Evolutionary conservation across 768 basidiomycete genomes (phyloP).

Genomic region (Kwoniella sp.): DNA sequence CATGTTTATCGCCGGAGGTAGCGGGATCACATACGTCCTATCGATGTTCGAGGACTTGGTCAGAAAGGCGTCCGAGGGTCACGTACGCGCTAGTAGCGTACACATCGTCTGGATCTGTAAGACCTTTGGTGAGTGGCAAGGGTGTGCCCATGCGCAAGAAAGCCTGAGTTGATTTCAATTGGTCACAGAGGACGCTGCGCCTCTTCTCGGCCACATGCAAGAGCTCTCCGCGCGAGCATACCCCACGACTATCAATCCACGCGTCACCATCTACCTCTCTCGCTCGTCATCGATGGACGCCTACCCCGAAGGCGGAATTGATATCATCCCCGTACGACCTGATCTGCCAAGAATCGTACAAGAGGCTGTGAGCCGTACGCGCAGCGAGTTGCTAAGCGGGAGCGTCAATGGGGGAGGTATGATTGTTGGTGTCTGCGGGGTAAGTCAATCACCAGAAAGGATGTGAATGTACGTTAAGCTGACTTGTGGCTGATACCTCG

Average conservation of each 20-base stretch:
- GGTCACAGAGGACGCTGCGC: background rate
- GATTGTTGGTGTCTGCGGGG: conserved; percentile 16
- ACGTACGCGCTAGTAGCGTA: conserved; percentile 64
- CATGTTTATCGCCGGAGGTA: conserved; percentile 73
- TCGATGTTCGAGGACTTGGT: conserved; percentile 69
- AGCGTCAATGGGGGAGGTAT: conserved; percentile 3
- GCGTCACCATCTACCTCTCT: conserved; percentile 10
- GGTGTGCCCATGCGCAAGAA: too few species aligned
- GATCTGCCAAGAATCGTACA: conserved; percentile 5
- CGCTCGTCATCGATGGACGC: background rate
- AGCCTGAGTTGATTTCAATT: too few species aligned
- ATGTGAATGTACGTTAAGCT: background rate
- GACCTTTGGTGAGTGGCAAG: conserved; percentile 60
- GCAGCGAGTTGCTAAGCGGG: conserved; percentile 8
- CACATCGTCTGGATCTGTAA: conserved; percentile 71
- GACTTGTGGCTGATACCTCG: background rate
- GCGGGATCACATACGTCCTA: conserved; percentile 73
- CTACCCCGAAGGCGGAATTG: background rate
- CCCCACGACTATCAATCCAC: background rate
- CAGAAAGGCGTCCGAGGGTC: conserved; percentile 54
- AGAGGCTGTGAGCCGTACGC: background rate
- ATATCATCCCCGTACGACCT: conserved; percentile 12
- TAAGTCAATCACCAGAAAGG: background rate
- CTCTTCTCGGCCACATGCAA: background rate
- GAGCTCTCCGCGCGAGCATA: conserved; percentile 9